Conservation (phyloP, 2,329 filamentous ascomycete species). For the Epichloe gansuensis region DNA sequence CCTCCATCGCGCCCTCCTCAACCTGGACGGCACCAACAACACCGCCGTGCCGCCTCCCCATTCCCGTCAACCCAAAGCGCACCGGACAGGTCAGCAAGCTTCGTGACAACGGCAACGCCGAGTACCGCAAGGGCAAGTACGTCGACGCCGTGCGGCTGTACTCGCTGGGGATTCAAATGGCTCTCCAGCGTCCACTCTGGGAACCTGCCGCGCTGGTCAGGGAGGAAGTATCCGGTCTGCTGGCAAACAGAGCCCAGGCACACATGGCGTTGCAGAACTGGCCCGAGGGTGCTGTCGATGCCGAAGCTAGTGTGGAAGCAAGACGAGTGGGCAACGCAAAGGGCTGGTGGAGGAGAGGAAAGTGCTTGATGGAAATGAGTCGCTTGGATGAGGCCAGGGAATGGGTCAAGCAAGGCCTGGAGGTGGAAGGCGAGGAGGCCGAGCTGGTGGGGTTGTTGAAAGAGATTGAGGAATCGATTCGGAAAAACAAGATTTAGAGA, state of each 20-base stretch:
- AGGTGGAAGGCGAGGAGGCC: constrained; percentile 65
- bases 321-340: constrained; percentile 82
- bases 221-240: constrained; percentile 71
- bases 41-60: constrained; percentile 67
- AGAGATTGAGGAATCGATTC: constrained; percentile 43
- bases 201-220: constrained; percentile 73
- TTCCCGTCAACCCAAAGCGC: constrained; percentile 88
- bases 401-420: constrained; percentile 66
- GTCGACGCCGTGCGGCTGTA: constrained; percentile 71
- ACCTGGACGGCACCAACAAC: constrained; percentile 41
- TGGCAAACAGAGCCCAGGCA: constrained; percentile 81
- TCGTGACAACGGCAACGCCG: constrained; percentile 72
- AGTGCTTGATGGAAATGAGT: constrained; percentile 84
- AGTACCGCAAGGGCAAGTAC: constrained; percentile 68
- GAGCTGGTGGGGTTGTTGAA: constrained; percentile 52
- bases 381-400: constrained; percentile 68
- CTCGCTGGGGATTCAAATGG: constrained; percentile 82
- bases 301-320: constrained; percentile 76
- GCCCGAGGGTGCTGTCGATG: constrained; percentile 79
- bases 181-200: constrained; percentile 69
- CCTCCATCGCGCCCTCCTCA: constrained; percentile 64
- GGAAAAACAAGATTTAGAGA: constrained; percentile 22
- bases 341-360: constrained; percentile 83
- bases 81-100: constrained; percentile 80
- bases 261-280: constrained; percentile 73